Percentiles rank a stretch among this genome's conserved stretches.
These are phyloP conservation scores for Phytophthora cryptogea DNA, from an alignment of 352 stramenopile genomes.

Conservation along the genomic window DNA sequence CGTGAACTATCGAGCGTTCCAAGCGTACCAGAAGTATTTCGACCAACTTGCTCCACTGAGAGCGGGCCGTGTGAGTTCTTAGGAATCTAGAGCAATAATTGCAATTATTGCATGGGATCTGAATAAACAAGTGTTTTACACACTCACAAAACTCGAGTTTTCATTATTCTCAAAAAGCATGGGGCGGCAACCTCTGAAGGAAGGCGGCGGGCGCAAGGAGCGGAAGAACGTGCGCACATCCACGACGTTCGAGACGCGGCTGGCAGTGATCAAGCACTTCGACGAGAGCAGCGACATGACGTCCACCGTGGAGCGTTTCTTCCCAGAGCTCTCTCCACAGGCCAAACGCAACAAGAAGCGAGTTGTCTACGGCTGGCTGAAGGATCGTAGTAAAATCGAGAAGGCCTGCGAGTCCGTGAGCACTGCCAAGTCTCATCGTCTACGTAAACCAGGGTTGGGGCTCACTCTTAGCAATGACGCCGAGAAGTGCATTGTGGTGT, in stretches of 20 bases:
- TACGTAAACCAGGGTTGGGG: constrained; percentile 35
- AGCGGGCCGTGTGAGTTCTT: not conserved
- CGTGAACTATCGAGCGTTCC: constrained; percentile 1
- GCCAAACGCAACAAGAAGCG: constrained; percentile 45
- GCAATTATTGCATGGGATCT: too few species aligned
- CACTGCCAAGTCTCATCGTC: constrained; percentile 37
- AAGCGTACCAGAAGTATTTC: not conserved
- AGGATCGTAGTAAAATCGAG: constrained; percentile 38
- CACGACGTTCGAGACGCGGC: constrained; percentile 40
- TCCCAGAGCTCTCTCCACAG: constrained; percentile 26
- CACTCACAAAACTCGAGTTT: not conserved
- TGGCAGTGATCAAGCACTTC: constrained; percentile 37
- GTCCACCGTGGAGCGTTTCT: constrained; percentile 36
- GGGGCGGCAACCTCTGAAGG: constrained; percentile 29
- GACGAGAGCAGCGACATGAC: constrained; percentile 33
- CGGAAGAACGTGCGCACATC: constrained; percentile 40
- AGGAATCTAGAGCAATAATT: not conserved
- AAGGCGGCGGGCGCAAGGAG: constrained; percentile 34
- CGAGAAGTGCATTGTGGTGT: constrained; percentile 46
- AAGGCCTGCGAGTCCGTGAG: constrained; percentile 37
- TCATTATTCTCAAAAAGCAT: constrained; percentile 8
- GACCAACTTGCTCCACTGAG: not conserved
- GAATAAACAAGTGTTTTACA: too few species aligned
- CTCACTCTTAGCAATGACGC: constrained; percentile 34
- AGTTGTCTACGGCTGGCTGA: constrained; percentile 42